A percentile compares a stretch with the other conserved stretches of the same genome.
phyloP scores from a whole-genome alignment of 768 basidiomycete species.

The Mycena rosella region DNA sequence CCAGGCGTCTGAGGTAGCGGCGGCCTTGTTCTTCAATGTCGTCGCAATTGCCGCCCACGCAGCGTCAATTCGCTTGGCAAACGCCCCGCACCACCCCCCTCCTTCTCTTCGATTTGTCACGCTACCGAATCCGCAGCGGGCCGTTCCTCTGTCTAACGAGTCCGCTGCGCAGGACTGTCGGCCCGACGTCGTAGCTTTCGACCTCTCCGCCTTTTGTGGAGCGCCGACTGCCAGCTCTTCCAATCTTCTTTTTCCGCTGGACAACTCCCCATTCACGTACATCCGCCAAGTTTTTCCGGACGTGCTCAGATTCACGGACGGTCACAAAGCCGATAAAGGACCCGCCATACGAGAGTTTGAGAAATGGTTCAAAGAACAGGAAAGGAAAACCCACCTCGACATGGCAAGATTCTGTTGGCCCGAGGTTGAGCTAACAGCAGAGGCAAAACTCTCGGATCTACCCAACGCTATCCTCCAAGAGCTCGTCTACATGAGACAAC shows the following conservation, averaged over 20 bases:
- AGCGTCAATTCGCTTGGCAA: slow-evolving; percentile 17
- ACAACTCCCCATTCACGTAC: slow-evolving; percentile 16
- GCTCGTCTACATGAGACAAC: slow-evolving; percentile 19
- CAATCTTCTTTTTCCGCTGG: neutral
- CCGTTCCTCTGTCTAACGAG: slow-evolving; percentile 17
- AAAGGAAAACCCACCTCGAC: neutral
- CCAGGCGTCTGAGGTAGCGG: slow-evolving; percentile 9
- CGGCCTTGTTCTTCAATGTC: slow-evolving; percentile 19
- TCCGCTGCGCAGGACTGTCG: slow-evolving; percentile 19
- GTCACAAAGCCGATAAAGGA: neutral
- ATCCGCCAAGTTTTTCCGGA: slow-evolving; percentile 6
- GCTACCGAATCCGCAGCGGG: slow-evolving; percentile 12
- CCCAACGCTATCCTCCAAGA: slow-evolving; percentile 16
- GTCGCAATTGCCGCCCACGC: slow-evolving; percentile 22
- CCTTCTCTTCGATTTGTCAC: slow-evolving; percentile 19
- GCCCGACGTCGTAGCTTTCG: slow-evolving; percentile 19
- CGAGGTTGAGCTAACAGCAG: slow-evolving; percentile 6
- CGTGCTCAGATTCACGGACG: neutral
- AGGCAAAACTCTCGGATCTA: neutral
- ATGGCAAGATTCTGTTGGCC: slow-evolving; percentile 22
- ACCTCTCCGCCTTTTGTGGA: slow-evolving; percentile 4
- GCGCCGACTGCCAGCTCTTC: neutral
- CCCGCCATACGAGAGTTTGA: neutral
- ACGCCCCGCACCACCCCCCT: neutral
- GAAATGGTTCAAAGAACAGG: slow-evolving; percentile 12